Evolutionary conservation across 2,329 filamentous ascomycete genomes (phyloP), one percentile per base, ranked within the genome.

Genomic region (Trichoderma asperellum): DNA sequence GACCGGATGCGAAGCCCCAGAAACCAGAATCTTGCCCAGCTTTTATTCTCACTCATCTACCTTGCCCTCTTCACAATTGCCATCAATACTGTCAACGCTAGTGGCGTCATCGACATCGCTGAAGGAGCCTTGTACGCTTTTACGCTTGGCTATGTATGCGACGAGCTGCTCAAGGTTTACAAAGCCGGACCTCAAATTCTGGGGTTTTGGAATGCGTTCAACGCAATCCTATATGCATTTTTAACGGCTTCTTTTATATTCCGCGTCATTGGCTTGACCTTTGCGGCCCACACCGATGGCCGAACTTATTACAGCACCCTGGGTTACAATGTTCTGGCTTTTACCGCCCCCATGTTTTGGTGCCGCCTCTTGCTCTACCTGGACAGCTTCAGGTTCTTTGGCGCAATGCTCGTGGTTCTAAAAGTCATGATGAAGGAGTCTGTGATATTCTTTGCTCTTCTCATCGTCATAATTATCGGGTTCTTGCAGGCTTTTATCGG

Each of bases 161-260:
- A 99, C 77, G 96, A 98, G 77, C 73, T 90, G 0, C 83, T 89
- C 77, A 99, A 99, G 79, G 88, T 97, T 74, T 97, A 93, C 88
- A 99, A 99, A 79, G 92, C 97, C 16, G 96, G 96, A 11, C 88
- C 92, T 71, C 92, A 91, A 75, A 98, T 98, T 76, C 85, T 99
- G 68, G 91, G 93, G 24, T 99, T 99, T 79, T 98, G 96, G 96
- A 97, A 97, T 76, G 92, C 92, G 29, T 97, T 99, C 84, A 99
- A 99, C 79, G 87, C 88, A 32, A 85, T 91, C 0, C 85, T 99
- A 0, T 99, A 99, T 79, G 80, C 87, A 0, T 84, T 98, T 1
- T 84, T 99, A 40, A 87, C 89, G 0, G 87, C 92, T 4, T 97
- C 93, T 2, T 90, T 99, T 72, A 82, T 92, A 53, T 83, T 94